Evolutionary conservation across 768 basidiomycete species (phyloP).

Genomic region (Phlebiopsis gigantea): DNA sequence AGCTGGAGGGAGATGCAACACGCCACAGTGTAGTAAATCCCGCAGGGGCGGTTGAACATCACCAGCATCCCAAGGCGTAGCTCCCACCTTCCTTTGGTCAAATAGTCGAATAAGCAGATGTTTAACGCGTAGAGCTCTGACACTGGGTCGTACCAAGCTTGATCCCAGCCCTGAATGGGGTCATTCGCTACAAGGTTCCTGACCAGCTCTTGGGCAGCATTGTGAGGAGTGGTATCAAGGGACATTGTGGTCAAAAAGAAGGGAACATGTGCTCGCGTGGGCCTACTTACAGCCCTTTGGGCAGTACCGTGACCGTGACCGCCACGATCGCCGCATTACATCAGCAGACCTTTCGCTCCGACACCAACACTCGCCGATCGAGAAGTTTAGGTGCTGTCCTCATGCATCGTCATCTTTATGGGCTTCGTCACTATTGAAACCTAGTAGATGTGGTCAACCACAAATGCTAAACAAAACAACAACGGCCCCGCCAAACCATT

Average conservation of each 20-base stretch:
- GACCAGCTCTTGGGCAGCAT: background rate
- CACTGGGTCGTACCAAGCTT: constrained; percentile 10
- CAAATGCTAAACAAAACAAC: too few relatives aligned
- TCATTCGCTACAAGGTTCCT: constrained; percentile 7
- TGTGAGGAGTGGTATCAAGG: background rate
- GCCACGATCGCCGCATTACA: too few relatives aligned
- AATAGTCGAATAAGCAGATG: too few relatives aligned
- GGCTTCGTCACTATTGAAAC: too few relatives aligned
- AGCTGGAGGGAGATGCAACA: constrained; percentile 37
- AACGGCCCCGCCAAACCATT: too few relatives aligned
- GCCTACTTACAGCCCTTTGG: background rate
- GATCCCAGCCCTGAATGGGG: constrained; percentile 13
- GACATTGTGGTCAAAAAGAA: background rate
- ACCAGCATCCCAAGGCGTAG: constrained; percentile 64
- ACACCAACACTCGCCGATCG: too few relatives aligned
- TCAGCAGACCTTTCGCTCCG: too few relatives aligned
- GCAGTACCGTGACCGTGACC: background rate
- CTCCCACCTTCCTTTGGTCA: constrained; percentile 31
- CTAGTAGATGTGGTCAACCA: too few relatives aligned
- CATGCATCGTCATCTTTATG: too few relatives aligned
- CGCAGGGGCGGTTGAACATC: constrained; percentile 48
- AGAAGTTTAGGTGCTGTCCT: too few relatives aligned
- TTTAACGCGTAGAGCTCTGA: too few relatives aligned
- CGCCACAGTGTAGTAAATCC: constrained; percentile 43
- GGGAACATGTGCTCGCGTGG: background rate